Evolutionary conservation across 805 yeast species (phyloP).

Genomic region (Vanderwaltozyma tropicalis): DNA sequence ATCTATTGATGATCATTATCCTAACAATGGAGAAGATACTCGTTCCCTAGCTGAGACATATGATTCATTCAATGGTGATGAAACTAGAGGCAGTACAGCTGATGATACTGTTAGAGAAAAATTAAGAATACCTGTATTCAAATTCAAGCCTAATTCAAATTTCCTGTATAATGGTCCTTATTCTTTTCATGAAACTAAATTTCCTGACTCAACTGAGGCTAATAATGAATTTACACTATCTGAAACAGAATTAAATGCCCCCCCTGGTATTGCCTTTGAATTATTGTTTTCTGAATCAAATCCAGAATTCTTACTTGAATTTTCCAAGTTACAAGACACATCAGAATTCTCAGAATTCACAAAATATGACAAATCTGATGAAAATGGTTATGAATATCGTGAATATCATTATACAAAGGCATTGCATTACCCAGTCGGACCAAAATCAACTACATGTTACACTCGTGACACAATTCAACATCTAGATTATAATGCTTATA

Average conservation of each 20-base stretch:
- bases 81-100: slow-evolving; percentile 10
- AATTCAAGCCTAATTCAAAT: slow-evolving; percentile 1
- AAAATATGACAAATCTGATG: slow-evolving; percentile 25
- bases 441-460: slow-evolving; percentile 77
- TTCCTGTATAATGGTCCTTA: slow-evolving; percentile 54
- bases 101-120: too few relatives aligned
- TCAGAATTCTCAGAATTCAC: slow-evolving; percentile 29
- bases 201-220: slow-evolving; percentile 33
- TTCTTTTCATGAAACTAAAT: slow-evolving; percentile 47
- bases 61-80: slow-evolving; percentile 6
- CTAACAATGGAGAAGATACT: not conserved
- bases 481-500: slow-evolving; percentile 38
- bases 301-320: slow-evolving; percentile 32
- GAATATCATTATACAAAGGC: slow-evolving; percentile 62
- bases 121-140: too few relatives aligned
- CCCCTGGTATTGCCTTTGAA: slow-evolving; percentile 66
- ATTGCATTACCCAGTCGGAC: slow-evolving; percentile 76
- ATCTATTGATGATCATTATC: slow-evolving; percentile 35
- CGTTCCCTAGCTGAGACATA: not conserved
- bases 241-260: slow-evolving; percentile 48
- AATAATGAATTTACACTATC: slow-evolving; percentile 45
- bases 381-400: slow-evolving; percentile 37
- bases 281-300: slow-evolving; percentile 59
- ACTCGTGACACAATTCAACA: slow-evolving; percentile 50
- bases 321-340: slow-evolving; percentile 32